Base-by-base conservation (phyloP, 2,329 filamentous ascomycete genomes). In the Nemania bipapillata region DNA sequence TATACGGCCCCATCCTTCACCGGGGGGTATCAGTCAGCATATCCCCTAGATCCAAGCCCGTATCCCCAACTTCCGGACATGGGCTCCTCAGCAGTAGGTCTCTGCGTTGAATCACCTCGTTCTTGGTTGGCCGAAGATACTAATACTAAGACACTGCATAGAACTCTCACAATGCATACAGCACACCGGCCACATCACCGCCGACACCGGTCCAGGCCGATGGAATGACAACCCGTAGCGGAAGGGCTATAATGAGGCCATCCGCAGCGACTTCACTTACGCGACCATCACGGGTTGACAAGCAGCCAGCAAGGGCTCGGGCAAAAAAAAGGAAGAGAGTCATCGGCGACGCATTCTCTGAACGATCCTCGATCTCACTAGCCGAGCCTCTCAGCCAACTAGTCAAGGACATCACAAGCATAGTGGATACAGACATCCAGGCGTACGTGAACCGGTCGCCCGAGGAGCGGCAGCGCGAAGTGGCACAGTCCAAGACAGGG, bases 361-460 rank as follows among this genome's bases (percentile, higher is more conserved):
- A 82, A 26, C 65, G 74, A 26, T 50, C 54, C 65, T 69, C 84
- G 22, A 86, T 86, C 1, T 86, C 85, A 70, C 81, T 95, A 40
- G 86, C 86, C 3, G 86, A 86, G 62, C 91, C 93, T 0, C 83
- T 96, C 64, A 94, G 91, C 75, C 85, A 90, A 70, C 79, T 95
- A 72, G 92, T 91, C 4, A 87, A 85, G 72, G 85, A 90, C 61
- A 84, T 87, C 70, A 84, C 84, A 20, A 78, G 86, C 63, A 85
- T 93, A 45, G 86, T 88, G 0, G 84, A 96, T 56, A 87, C 87
- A 58, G 91, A 98, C 79, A 97, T 97, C 82, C 88, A 91, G 60
- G 84, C 85, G 28, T 97, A 92, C 84, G 94, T 96, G 40, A 89
- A 91, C 74, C 87, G 95, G 58, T 84, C 91, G 9, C 81, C 84